These are phyloP conservation scores for Talaromyces wortmannii DNA, from an alignment of 495 filamentous ascomycete genomes.

Conservation along the genomic window DNA sequence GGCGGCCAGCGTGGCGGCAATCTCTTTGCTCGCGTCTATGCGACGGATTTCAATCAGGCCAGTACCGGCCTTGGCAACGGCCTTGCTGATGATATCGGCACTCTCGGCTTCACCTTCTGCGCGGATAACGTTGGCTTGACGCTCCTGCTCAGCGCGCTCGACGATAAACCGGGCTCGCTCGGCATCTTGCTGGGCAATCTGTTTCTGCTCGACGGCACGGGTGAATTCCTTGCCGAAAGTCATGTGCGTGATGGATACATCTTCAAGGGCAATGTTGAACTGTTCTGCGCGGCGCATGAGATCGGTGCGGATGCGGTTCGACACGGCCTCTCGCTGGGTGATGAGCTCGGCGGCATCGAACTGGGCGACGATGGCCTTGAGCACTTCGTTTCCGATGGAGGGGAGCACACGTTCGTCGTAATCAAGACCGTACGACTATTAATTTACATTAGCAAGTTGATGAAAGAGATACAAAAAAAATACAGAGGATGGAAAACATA, in stretches of 20 bases:
- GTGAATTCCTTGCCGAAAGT: slow-evolving; percentile 99
- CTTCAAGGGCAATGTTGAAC: slow-evolving; percentile 98
- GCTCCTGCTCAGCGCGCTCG: slow-evolving; percentile 97
- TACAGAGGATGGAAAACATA: slow-evolving; percentile 27
- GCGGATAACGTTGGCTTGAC: slow-evolving; percentile 95
- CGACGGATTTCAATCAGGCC: slow-evolving; percentile 91
- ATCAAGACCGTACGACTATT: slow-evolving; percentile 75
- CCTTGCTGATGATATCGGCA: slow-evolving; percentile 86
- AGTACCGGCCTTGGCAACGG: slow-evolving; percentile 86
- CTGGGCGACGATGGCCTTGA: slow-evolving; percentile 97
- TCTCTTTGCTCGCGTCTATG: slow-evolving; percentile 96
- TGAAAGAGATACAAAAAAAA: not conserved
- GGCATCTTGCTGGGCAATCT: slow-evolving; percentile 98
- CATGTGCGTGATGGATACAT: slow-evolving; percentile 99
- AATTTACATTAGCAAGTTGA: not conserved
- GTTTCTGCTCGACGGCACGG: slow-evolving; percentile 97
- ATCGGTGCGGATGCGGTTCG: slow-evolving; percentile 89
- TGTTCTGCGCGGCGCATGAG: slow-evolving; percentile 92
- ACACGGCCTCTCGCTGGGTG: slow-evolving; percentile 96
- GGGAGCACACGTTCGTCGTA: slow-evolving; percentile 99
- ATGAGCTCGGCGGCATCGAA: slow-evolving; percentile 99
- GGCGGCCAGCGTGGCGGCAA: slow-evolving; percentile 77
- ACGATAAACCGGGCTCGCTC: slow-evolving; percentile 97
- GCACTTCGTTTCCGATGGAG: slow-evolving; percentile 99
- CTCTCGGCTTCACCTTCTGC: slow-evolving; percentile 96